A percentile compares a stretch with the other conserved stretches of the same genome.
These are phyloP conservation scores for Silene noctiflora DNA, from an alignment of 179 eudicot genomes.

Conservation along the genomic window DNA sequence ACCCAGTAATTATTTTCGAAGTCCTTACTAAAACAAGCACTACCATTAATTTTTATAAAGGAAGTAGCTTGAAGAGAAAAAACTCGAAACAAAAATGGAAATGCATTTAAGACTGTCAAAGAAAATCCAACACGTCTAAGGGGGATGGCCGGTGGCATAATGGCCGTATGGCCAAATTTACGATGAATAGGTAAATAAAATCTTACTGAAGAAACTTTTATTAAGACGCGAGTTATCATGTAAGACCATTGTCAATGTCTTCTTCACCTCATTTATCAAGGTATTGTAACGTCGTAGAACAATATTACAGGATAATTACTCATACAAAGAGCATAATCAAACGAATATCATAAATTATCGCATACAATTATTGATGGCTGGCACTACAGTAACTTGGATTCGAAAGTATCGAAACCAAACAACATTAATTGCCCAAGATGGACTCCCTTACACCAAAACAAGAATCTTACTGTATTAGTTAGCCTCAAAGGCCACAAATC, in stretches of 20 bases:
- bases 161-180: neutral
- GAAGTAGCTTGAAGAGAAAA: neutral
- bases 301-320: no score
- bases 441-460: neutral
- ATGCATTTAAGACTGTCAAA: neutral
- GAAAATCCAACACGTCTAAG: neutral
- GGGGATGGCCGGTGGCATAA: neutral
- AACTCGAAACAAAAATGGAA: neutral
- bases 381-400: no score
- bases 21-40: neutral
- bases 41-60: neutral
- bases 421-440: neutral
- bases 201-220: neutral
- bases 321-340: neutral
- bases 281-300: no score
- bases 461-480: neutral
- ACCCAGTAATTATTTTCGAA: no score
- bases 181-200: neutral
- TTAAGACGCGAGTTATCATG: neutral
- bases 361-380: neutral
- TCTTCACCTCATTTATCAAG: no score
- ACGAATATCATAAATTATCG: neutral
- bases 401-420: neutral
- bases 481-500: neutral
- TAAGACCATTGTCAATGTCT: no score